Conservation (phyloP, 2,329 filamentous ascomycete genomes). For the Penicillium griseofulvum region DNA sequence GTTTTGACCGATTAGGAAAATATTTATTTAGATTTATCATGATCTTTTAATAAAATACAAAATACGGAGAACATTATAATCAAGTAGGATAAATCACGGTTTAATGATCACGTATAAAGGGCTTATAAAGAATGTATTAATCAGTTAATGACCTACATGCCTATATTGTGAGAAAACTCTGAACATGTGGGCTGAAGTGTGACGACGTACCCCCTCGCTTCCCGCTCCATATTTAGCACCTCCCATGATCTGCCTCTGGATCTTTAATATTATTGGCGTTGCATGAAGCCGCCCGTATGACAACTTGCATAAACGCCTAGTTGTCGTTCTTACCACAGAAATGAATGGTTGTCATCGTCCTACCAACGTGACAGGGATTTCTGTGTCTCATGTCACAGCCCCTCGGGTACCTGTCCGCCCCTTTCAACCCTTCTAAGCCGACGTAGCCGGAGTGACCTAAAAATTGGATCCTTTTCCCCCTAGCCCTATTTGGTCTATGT, state of each 20-base stretch:
- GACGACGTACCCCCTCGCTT: slow-evolving; percentile 9
- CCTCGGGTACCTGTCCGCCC: background rate
- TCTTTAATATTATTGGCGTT: slow-evolving; percentile 1
- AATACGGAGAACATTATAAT: too few species aligned
- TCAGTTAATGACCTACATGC: too few species aligned
- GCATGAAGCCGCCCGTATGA: background rate
- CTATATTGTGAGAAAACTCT: background rate
- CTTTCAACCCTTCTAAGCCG: background rate
- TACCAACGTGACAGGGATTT: background rate
- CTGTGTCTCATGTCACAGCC: background rate
- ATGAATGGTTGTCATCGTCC: background rate
- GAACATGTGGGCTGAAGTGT: background rate
- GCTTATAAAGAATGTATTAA: too few species aligned
- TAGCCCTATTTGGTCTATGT: background rate
- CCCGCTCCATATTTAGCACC: slow-evolving; percentile 9
- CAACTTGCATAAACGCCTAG: background rate
- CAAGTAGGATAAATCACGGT: too few species aligned
- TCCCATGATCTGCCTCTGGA: slow-evolving; percentile 5
- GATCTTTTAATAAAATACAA: background rate
- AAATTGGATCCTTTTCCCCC: background rate
- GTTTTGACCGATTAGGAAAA: background rate
- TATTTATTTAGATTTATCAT: background rate
- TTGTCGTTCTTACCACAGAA: background rate
- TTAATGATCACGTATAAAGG: too few species aligned
- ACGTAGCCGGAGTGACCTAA: slow-evolving; percentile 1